phyloP scores from a whole-genome alignment of 2,329 filamentous ascomycete genomes.

The Sporothrix luriei region DNA sequence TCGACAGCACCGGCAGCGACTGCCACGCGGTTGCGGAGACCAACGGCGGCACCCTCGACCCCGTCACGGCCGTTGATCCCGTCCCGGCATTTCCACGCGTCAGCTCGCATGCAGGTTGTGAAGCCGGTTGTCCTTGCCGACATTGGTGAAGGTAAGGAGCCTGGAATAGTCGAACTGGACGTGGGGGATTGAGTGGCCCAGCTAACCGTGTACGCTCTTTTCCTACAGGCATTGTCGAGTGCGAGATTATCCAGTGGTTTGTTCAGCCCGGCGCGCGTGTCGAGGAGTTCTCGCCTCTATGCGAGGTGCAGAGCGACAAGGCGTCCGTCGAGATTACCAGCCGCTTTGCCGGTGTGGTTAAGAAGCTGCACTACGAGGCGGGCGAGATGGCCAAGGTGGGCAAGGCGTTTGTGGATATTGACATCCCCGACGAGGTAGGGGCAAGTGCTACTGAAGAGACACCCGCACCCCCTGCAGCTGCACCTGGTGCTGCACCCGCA shows the following conservation, averaged over 20 bases:
- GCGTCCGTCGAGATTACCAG: constrained; percentile 90
- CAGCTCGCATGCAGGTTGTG: constrained; percentile 56
- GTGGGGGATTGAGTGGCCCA: neutral
- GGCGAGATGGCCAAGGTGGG: constrained; percentile 97
- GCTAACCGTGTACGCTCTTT: neutral
- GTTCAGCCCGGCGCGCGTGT: constrained; percentile 93
- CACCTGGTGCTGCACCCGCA: neutral
- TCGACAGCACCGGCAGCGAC: constrained; percentile 6
- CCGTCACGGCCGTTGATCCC: constrained; percentile 12
- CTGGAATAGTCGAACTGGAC: constrained; percentile 39
- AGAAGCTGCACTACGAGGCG: constrained; percentile 92
- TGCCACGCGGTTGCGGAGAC: constrained; percentile 11
- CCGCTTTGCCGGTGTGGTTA: constrained; percentile 91
- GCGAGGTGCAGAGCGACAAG: constrained; percentile 98
- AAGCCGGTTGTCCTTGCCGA: constrained; percentile 83
- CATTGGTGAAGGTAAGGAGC: constrained; percentile 72
- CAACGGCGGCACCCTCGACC: neutral
- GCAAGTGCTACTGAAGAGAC: constrained; percentile 31
- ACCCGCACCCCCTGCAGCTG: constrained; percentile 16
- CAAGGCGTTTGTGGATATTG: constrained; percentile 91
- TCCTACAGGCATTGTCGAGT: constrained; percentile 84
- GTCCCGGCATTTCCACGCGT: constrained; percentile 55
- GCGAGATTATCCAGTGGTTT: constrained; percentile 99
- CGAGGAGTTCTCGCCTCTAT: constrained; percentile 96
- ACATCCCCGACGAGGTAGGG: constrained; percentile 76